Base-by-base conservation (phyloP, 139 green algal species). In the Helicosporidium sp. region DNA sequence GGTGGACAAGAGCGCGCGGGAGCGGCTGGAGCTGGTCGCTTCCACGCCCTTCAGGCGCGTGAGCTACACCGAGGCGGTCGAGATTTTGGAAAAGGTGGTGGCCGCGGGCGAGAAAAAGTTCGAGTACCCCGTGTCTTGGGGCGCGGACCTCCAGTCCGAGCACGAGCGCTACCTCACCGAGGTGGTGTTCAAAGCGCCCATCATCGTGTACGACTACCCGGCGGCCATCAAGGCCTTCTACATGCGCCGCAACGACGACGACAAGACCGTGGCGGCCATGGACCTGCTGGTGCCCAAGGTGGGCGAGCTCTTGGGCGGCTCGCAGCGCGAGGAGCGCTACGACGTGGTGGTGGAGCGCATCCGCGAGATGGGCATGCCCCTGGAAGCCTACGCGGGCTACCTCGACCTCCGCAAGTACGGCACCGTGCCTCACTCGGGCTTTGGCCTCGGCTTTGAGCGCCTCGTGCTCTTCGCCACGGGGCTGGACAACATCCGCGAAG, bases 401-500 rank as follows among this genome's bases (percentile, higher is more conserved):
- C 58, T 99, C 17, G 90, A 99, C 72, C 57, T 97, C 37, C 59
- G 90, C 26, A 66, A 69, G 37, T 97, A 93, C 57, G 89, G 89
- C 31, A 80, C 67, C 36, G 81, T 94, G 22, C 87, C 88, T 2
- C 88, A 97, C 65, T 58, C 68, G 2, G 87, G 89, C 39, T 98
- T 98, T 62, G 89, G 87, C 7, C 75, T 96, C 6, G 89, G 89
- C 43, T 99, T 99, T 66, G 90, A 99, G 76, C 78, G 90, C 26
- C 72, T 99, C 34, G 72, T 99, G 20, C 68, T 94, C 41, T 96
- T 96, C 70, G 74, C 78, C 49, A 99, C 90, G 3, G 90, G 90
- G n/a, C 69, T 97, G n/a, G 80, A 94, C 25, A 99, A 99, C 79
- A 99, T 99, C 55, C 72, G 90, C 1, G 90, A 99, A 31, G 80